Percentiles rank a stretch among this genome's conserved stretches.
Conservation (phyloP, 768 basidiomycete genomes). For the Gloeopeniophorella convolvens region DNA sequence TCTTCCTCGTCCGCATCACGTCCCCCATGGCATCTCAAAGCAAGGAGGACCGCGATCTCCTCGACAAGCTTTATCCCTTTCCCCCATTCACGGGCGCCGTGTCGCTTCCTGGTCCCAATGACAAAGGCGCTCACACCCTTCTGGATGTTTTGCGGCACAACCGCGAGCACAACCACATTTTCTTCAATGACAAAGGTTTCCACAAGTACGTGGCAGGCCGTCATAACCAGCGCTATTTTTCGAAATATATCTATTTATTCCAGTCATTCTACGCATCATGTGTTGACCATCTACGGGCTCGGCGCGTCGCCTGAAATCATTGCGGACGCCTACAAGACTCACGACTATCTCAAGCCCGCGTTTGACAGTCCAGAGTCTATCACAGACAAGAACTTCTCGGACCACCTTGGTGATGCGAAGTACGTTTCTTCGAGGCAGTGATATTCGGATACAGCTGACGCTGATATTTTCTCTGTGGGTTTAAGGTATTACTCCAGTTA, state of each 20-base stretch:
- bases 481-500: constrained; percentile 57
- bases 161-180: constrained; percentile 47
- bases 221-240: neutral
- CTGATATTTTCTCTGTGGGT: neutral
- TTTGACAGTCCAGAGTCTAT: constrained; percentile 41
- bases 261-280: constrained; percentile 53
- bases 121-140: constrained; percentile 1
- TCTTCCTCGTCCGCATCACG: neutral
- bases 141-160: constrained; percentile 38
- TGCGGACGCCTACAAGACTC: constrained; percentile 36
- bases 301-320: constrained; percentile 43
- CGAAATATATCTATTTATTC: neutral
- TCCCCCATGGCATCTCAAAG: neutral
- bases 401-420: constrained; percentile 53
- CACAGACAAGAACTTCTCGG: constrained; percentile 40
- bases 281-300: constrained; percentile 53
- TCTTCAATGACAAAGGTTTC: constrained; percentile 38
- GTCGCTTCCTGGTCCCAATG: constrained; percentile 7
- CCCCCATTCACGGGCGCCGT: constrained; percentile 6
- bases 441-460: neutral
- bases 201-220: constrained; percentile 26
- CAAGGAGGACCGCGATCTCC: neutral
- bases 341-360: constrained; percentile 35
- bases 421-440: constrained; percentile 25
- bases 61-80: constrained; percentile 7